Evolutionary conservation across 2,329 filamentous ascomycete genomes (phyloP).

Genomic region (Juglanconis juglandina): DNA sequence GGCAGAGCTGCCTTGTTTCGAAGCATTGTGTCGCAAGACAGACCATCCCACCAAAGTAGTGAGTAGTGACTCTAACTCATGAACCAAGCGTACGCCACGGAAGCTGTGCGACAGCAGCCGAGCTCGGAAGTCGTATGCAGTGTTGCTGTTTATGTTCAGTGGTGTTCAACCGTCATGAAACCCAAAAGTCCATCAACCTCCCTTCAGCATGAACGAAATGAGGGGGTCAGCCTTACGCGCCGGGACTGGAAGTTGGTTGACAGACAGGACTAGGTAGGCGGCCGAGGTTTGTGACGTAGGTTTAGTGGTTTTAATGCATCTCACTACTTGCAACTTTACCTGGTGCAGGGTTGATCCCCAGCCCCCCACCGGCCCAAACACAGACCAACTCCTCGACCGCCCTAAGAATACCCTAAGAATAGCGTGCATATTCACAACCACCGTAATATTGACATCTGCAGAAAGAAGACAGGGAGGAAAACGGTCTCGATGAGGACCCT

Average conservation of each 20-base stretch:
- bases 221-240: neutral
- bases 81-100: conserved; percentile 1
- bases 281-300: conserved; percentile 3
- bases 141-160: neutral
- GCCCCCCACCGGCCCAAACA: neutral
- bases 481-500: neutral
- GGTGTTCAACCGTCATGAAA: neutral
- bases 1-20: conserved; percentile 53
- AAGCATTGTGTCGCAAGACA: conserved; percentile 43
- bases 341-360: neutral
- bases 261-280: neutral
- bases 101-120: neutral
- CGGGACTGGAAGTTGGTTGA: neutral
- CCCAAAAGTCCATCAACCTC: neutral
- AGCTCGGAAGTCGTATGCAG: neutral
- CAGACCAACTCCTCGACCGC: neutral
- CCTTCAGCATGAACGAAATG: conserved; percentile 1
- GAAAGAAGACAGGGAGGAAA: neutral
- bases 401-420: neutral
- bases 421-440: neutral
- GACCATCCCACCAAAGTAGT: conserved; percentile 3
- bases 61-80: conserved; percentile 1
- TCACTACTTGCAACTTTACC: no score
- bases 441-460: neutral
- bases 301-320: neutral